Evolutionary conservation across 805 yeast species (phyloP).

Genomic region (Hanseniaspora vineae): DNA sequence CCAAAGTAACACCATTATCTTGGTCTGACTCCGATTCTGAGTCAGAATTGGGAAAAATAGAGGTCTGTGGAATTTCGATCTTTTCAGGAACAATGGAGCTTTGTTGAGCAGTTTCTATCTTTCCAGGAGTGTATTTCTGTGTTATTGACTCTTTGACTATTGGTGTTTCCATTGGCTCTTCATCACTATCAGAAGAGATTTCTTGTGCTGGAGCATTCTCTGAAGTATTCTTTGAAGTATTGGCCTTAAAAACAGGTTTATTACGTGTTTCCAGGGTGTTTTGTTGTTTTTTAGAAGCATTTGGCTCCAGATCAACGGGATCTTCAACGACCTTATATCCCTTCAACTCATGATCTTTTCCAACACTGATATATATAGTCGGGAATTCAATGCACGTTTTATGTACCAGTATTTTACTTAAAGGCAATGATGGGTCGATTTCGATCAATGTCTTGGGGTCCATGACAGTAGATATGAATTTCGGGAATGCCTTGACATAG

Average conservation of each 20-base stretch:
- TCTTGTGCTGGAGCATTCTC: neutral
- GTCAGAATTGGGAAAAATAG: neutral
- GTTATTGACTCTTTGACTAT: neutral
- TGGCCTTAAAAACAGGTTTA: too few relatives aligned
- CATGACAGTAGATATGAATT: slow-evolving; percentile 16
- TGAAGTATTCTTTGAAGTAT: slow-evolving; percentile 4
- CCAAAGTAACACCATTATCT: slow-evolving; percentile 17
- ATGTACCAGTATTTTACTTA: slow-evolving; percentile 41
- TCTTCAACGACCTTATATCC: slow-evolving; percentile 15
- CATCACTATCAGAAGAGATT: neutral
- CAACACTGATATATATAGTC: slow-evolving; percentile 37
- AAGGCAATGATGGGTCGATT: slow-evolving; percentile 21
- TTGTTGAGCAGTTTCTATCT: too few relatives aligned
- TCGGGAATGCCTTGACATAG: slow-evolving; percentile 21
- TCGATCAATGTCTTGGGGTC: slow-evolving; percentile 28
- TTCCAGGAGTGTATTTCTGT: too few relatives aligned
- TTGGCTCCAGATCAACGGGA: neutral
- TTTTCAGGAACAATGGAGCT: too few relatives aligned
- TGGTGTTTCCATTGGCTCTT: neutral
- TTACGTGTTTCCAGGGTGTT: too few relatives aligned
- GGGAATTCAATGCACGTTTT: slow-evolving; percentile 68
- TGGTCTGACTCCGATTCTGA: slow-evolving; percentile 3
- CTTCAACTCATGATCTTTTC: slow-evolving; percentile 13
- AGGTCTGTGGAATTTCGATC: too few relatives aligned
- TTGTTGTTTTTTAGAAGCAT: too few relatives aligned